Conservation (phyloP, 176 grass and related monocot species). For the Themeda triandra region DNA sequence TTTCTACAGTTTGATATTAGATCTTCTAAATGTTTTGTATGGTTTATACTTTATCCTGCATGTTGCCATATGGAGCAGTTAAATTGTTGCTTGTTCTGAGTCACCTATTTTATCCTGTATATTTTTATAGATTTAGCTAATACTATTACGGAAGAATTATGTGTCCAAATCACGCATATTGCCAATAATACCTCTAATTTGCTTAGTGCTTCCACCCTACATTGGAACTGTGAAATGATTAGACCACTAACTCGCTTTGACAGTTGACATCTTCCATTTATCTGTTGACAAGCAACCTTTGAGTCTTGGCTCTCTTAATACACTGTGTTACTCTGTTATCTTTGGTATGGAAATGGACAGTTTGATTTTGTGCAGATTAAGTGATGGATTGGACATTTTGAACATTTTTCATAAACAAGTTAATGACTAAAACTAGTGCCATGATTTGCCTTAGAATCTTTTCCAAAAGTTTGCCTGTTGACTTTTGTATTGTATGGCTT, state of each 20-base stretch:
- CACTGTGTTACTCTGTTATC: not conserved
- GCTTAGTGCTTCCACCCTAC: not conserved
- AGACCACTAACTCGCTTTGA: not conserved
- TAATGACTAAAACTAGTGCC: not conserved
- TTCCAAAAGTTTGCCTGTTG: not conserved
- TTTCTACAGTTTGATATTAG: not conserved
- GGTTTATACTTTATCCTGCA: not conserved
- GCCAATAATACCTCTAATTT: not conserved
- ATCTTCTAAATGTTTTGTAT: constrained; percentile 13
- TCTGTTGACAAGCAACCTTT: not conserved
- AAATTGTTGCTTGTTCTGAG: not conserved
- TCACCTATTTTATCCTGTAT: not conserved
- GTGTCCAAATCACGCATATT: not conserved
- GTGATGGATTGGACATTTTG: not conserved
- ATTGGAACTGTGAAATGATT: not conserved
- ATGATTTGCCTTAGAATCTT: not conserved
- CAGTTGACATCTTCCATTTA: not conserved
- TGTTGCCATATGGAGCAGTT: not conserved
- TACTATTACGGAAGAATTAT: not conserved
- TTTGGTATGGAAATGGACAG: not conserved
- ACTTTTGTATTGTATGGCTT: not conserved
- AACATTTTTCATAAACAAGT: not conserved
- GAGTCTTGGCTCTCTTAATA: not conserved
- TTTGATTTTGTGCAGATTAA: not conserved
- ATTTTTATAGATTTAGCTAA: not conserved